Evolutionary conservation across 2,329 filamentous ascomycete genomes (phyloP).

Genomic region (Reticulascus tulasneorum): DNA sequence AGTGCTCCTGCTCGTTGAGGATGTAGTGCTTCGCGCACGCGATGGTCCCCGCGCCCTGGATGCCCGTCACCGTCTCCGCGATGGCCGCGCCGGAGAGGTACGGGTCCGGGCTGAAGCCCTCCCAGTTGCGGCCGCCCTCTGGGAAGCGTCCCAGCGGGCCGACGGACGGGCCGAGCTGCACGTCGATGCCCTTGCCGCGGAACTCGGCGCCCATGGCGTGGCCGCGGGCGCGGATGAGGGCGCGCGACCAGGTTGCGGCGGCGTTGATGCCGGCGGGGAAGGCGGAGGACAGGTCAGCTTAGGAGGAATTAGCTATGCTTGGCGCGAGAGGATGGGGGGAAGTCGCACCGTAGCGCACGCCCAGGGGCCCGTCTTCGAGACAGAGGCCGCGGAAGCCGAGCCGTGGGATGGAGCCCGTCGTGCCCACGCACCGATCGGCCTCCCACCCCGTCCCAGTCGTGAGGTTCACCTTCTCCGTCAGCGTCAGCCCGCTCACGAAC

Average conservation of each 20-base stretch:
- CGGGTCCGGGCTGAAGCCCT: slow-evolving; percentile 59
- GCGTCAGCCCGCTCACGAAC: slow-evolving; percentile 58
- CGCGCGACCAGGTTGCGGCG: slow-evolving; percentile 68
- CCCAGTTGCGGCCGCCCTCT: slow-evolving; percentile 62
- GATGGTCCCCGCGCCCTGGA: slow-evolving; percentile 65
- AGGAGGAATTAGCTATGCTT: no score
- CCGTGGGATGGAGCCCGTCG: slow-evolving; percentile 41
- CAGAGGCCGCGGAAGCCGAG: slow-evolving; percentile 57
- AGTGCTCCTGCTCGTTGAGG: slow-evolving; percentile 25
- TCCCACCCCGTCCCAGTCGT: slow-evolving; percentile 5
- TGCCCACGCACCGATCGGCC: slow-evolving; percentile 42
- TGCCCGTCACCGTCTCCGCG: slow-evolving; percentile 62
- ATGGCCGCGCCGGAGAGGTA: slow-evolving; percentile 63
- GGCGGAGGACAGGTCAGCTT: no score
- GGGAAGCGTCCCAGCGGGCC: slow-evolving; percentile 64
- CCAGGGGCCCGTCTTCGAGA: slow-evolving; percentile 76
- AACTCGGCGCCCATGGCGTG: slow-evolving; percentile 70
- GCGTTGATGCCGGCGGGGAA: slow-evolving; percentile 70
- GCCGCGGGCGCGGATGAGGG: slow-evolving; percentile 63
- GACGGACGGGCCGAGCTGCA: slow-evolving; percentile 57
- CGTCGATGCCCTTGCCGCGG: slow-evolving; percentile 67
- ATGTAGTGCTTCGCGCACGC: slow-evolving; percentile 52
- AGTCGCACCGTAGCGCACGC: slow-evolving; percentile 70
- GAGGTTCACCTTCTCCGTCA: slow-evolving; percentile 58
- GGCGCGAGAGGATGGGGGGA: no score